These are phyloP conservation scores for Acidomyces sp. DNA, from an alignment of 495 filamentous ascomycete species.

Conservation along the genomic window DNA sequence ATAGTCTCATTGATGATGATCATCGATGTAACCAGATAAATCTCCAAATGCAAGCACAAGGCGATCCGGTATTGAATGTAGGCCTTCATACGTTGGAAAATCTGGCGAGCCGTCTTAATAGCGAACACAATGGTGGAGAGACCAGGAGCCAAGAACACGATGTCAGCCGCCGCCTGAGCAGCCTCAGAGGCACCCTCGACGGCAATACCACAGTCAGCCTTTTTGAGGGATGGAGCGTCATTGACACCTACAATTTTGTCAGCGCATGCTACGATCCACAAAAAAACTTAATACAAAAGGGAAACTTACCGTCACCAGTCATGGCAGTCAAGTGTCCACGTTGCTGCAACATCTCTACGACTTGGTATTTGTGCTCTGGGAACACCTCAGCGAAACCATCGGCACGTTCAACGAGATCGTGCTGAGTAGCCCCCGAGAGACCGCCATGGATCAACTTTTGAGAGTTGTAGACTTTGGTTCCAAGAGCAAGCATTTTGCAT, in stretches of 20 bases:
- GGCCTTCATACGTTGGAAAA: constrained; percentile 74
- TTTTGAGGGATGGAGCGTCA: constrained; percentile 61
- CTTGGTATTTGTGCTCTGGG: constrained; percentile 68
- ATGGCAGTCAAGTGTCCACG: constrained; percentile 62
- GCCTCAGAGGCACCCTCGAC: constrained; percentile 67
- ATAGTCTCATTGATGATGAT: constrained; percentile 65
- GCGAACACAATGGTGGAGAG: constrained; percentile 62
- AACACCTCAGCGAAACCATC: constrained; percentile 68
- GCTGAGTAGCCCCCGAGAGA: constrained; percentile 57
- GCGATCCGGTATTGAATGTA: constrained; percentile 74
- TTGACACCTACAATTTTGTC: constrained; percentile 43
- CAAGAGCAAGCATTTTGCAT: constrained; percentile 66
- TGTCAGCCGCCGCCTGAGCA: constrained; percentile 65
- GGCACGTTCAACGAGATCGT: constrained; percentile 63
- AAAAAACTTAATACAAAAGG: not conserved
- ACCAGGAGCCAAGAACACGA: constrained; percentile 68
- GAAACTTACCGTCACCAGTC: constrained; percentile 46
- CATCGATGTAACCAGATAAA: constrained; percentile 67
- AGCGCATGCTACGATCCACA: constrained; percentile 7
- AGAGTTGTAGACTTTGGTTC: constrained; percentile 69
- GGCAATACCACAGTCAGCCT: constrained; percentile 64
- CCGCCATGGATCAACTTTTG: constrained; percentile 62
- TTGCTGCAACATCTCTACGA: constrained; percentile 64
- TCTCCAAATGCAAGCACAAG: constrained; percentile 61
- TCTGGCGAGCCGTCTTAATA: constrained; percentile 66